Evolutionary conservation across 768 basidiomycete genomes (phyloP).

Genomic region (Leucocoprinus sp.): DNA sequence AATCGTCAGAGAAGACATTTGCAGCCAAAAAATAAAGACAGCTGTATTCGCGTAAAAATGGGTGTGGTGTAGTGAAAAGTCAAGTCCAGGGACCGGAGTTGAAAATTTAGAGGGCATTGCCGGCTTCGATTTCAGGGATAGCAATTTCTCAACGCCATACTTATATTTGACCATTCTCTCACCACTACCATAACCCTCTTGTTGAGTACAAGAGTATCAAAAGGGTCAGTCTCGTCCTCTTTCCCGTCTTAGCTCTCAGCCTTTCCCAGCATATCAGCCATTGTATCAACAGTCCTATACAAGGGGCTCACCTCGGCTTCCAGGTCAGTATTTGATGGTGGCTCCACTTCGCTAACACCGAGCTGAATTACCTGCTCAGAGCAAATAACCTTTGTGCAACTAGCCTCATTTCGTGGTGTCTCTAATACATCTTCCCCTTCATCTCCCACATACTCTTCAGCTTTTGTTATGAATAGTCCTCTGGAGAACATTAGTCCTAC

Average conservation of each 20-base stretch:
- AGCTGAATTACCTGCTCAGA: constrained; percentile 15
- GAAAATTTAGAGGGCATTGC: constrained; percentile 43
- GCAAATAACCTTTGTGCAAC: constrained; percentile 60
- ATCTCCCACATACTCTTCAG: constrained; percentile 42
- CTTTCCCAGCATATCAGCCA: constrained; percentile 21
- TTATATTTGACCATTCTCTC: constrained; percentile 35
- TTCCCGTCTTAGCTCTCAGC: constrained; percentile 14
- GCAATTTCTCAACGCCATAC: constrained; percentile 32
- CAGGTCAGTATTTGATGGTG: constrained; percentile 40
- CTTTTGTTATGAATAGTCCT: constrained; percentile 54
- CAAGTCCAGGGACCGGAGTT: constrained; percentile 34
- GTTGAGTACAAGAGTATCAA: constrained; percentile 35
- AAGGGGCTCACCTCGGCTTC: constrained; percentile 62
- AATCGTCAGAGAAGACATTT: background rate
- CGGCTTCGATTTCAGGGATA: constrained; percentile 41
- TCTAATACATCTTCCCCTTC: constrained; percentile 37
- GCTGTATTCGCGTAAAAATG: constrained; percentile 9
- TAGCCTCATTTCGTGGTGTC: constrained; percentile 32
- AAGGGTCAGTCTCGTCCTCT: constrained; percentile 33
- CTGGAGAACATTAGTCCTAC: constrained; percentile 64
- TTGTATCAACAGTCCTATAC: constrained; percentile 82
- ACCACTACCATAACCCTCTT: constrained; percentile 26
- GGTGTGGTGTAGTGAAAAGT: constrained; percentile 8
- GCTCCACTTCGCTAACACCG: constrained; percentile 18
- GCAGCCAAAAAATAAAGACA: constrained; percentile 5